A percentile compares a stretch with the other conserved stretches of the same genome.
phyloP scores from a whole-genome alignment of 371 early-diverging fungal genomes.

The Coemansia sp. region DNA sequence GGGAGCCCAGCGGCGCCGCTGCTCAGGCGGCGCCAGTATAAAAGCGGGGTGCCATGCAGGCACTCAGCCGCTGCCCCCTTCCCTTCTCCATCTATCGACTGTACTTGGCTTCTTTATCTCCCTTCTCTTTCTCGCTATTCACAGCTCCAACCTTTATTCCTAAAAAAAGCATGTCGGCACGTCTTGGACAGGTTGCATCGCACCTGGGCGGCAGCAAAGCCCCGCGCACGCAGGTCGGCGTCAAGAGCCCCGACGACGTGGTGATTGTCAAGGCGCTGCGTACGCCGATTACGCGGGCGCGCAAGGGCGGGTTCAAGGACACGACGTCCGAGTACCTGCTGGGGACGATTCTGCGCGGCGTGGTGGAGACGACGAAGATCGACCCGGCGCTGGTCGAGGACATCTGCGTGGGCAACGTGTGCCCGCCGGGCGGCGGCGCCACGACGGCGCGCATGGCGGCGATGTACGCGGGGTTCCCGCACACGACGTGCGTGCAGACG shows the following conservation, averaged over 20 bases:
- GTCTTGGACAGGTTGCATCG: constrained; percentile 71
- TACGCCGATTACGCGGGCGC: constrained; percentile 88
- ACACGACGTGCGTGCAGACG: constrained; percentile 77
- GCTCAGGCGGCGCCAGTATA: constrained; percentile 1
- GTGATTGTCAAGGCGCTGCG: constrained; percentile 86
- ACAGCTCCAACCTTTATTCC: neutral
- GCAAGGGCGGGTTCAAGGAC: constrained; percentile 94
- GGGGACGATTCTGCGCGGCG: constrained; percentile 79
- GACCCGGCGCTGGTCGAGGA: constrained; percentile 91
- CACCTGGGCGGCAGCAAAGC: constrained; percentile 65
- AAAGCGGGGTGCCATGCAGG: neutral
- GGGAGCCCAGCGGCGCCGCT: neutral
- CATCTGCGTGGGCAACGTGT: constrained; percentile 92
- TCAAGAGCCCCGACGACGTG: constrained; percentile 81
- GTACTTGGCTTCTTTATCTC: neutral
- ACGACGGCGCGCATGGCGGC: constrained; percentile 94
- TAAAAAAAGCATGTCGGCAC: constrained; percentile 54
- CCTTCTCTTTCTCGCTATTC: neutral
- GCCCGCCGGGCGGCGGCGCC: constrained; percentile 92
- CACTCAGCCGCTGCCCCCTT: neutral
- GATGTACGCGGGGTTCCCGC: constrained; percentile 92
- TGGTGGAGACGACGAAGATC: constrained; percentile 76
- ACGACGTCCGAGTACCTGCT: constrained; percentile 88
- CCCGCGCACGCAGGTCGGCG: constrained; percentile 59
- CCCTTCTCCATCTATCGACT: neutral